Evolutionary conservation across 2,329 filamentous ascomycete species (phyloP).

Genomic region (Apiospora marii): DNA sequence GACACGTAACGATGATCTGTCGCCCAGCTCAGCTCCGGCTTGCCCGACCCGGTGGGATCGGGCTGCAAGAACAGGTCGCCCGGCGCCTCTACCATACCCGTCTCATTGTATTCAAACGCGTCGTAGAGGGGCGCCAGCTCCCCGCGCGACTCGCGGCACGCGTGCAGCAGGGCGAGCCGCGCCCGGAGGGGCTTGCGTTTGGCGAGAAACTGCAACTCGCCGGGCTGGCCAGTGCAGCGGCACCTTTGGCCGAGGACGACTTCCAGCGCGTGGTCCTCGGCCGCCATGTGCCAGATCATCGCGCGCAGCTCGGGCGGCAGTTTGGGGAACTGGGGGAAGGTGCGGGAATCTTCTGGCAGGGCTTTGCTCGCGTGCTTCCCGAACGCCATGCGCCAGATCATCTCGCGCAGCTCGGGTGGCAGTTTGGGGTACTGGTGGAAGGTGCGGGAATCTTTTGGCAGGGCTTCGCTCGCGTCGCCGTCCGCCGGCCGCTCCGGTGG

Average conservation of each 20-base stretch:
- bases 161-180: constrained; percentile 3
- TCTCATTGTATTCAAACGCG: not conserved
- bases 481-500: not conserved
- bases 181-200: too few relatives aligned
- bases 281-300: not conserved
- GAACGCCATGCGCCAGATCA: not conserved
- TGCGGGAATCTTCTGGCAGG: not conserved
- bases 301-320: not conserved
- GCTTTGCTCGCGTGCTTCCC: not conserved
- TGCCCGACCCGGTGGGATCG: not conserved
- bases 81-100: not conserved
- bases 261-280: not conserved
- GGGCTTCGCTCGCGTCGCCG: not conserved
- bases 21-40: not conserved
- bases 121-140: not conserved
- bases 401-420: not conserved
- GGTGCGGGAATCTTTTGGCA: not conserved
- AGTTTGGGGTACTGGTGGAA: not conserved
- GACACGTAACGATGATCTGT: not conserved
- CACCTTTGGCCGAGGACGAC: not conserved
- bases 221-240: not conserved
- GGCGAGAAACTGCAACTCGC: not conserved
- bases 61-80: not conserved
- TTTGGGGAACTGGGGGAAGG: not conserved
- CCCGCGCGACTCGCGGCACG: not conserved